phyloP scores from a whole-genome alignment of 257 asterid species.

The Nicotiana obtusifolia region DNA sequence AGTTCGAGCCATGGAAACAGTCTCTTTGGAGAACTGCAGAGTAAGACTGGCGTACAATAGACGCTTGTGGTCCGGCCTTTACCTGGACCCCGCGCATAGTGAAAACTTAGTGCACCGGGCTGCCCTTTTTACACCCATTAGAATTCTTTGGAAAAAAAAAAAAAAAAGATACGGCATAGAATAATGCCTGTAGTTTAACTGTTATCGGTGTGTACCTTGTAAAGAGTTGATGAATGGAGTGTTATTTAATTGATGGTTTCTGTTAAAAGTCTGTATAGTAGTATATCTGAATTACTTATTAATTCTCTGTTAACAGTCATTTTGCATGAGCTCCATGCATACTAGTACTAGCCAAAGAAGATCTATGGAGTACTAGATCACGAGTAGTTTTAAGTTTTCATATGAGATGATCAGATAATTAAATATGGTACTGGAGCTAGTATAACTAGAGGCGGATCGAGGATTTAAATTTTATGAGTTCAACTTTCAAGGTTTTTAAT shows the following conservation, averaged over 20 bases:
- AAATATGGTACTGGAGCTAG: background rate
- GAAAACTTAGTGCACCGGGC: too few relatives aligned
- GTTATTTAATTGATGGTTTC: background rate
- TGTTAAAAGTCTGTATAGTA: background rate
- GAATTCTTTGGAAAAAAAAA: background rate
- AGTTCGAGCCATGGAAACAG: too few relatives aligned
- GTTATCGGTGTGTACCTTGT: background rate
- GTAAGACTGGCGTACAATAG: too few relatives aligned
- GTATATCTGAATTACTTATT: too few relatives aligned
- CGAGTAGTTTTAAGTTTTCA: background rate
- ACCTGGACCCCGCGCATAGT: too few relatives aligned
- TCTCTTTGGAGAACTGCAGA: too few relatives aligned
- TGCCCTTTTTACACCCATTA: background rate
- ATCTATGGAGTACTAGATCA: background rate
- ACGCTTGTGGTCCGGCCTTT: too few relatives aligned
- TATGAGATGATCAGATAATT: background rate
- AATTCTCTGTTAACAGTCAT: background rate
- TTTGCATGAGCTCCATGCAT: background rate
- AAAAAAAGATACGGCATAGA: background rate
- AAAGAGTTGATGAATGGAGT: background rate
- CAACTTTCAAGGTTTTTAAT: too few relatives aligned
- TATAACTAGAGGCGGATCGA: too few relatives aligned
- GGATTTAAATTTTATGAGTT: too few relatives aligned
- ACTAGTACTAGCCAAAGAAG: background rate
- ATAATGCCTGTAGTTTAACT: background rate